Evolutionary conservation across 257 asterid species (phyloP).

Genomic region (Coffea eugenioides): DNA sequence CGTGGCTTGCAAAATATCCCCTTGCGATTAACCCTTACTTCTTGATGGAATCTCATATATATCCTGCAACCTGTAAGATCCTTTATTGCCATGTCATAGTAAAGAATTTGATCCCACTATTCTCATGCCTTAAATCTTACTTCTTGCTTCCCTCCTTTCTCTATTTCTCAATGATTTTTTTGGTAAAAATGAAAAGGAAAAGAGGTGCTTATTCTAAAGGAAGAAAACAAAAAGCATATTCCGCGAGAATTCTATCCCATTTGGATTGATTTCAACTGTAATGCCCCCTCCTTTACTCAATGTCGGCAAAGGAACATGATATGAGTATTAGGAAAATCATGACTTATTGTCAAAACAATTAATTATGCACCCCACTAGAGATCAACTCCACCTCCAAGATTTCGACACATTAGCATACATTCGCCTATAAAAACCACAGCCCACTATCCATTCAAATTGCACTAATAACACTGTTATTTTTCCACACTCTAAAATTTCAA

Average conservation of each 20-base stretch:
- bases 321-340: not conserved
- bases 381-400: not conserved
- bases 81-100: not conserved
- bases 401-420: not conserved
- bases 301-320: constrained; percentile 4
- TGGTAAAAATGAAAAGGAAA: too few species aligned
- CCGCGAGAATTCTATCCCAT: not conserved
- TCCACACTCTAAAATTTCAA: not conserved
- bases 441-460: not conserved
- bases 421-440: not conserved
- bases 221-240: not conserved
- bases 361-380: not conserved
- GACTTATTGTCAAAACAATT: not conserved
- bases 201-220: not conserved
- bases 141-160: not conserved
- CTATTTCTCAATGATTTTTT: not conserved
- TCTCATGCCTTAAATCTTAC: not conserved
- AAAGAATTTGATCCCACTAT: not conserved
- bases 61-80: too few species aligned
- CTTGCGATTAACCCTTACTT: too few species aligned
- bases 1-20: too few species aligned
- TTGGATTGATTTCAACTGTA: not conserved
- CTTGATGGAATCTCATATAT: too few species aligned
- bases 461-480: not conserved
- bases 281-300: not conserved